phyloP scores from a whole-genome alignment of 2,329 filamentous ascomycete species.

The Dactylellina cionopaga region DNA sequence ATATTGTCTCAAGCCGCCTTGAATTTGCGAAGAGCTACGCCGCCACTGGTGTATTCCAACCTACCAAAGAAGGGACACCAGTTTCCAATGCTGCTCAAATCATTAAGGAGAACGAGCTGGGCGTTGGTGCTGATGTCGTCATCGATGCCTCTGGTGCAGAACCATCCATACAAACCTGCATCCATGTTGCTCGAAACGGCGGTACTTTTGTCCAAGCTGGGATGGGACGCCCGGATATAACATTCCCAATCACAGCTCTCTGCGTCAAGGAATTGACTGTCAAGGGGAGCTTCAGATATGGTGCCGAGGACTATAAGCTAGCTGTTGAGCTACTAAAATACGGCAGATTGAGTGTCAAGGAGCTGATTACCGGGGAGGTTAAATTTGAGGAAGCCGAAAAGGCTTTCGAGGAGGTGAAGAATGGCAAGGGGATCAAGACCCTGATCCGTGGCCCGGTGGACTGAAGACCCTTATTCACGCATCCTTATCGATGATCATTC shows the following conservation, averaged over 20 bases:
- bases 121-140: constrained; percentile 75
- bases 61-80: constrained; percentile 71
- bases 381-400: constrained; percentile 83
- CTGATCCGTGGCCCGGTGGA: constrained; percentile 74
- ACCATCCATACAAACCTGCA: constrained; percentile 77
- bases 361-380: constrained; percentile 80
- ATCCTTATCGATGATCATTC: neutral
- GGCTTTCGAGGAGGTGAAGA: constrained; percentile 86
- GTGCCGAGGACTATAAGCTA: constrained; percentile 84
- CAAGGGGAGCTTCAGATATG: constrained; percentile 90
- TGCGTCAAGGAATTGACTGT: constrained; percentile 89
- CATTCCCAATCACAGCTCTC: constrained; percentile 88
- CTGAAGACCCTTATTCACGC: constrained; percentile 16
- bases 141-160: constrained; percentile 85
- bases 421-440: constrained; percentile 79
- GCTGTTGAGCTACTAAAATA: constrained; percentile 79
- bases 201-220: constrained; percentile 86
- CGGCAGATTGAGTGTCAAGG: constrained; percentile 78
- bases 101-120: constrained; percentile 70
- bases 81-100: constrained; percentile 79
- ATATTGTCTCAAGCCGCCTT: constrained; percentile 82
- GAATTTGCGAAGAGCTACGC: constrained; percentile 79
- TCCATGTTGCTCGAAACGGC: constrained; percentile 76
- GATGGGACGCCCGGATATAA: constrained; percentile 89
- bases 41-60: constrained; percentile 67